Conservation (phyloP, 495 filamentous ascomycete genomes). For the Xylaria telfairii region DNA sequence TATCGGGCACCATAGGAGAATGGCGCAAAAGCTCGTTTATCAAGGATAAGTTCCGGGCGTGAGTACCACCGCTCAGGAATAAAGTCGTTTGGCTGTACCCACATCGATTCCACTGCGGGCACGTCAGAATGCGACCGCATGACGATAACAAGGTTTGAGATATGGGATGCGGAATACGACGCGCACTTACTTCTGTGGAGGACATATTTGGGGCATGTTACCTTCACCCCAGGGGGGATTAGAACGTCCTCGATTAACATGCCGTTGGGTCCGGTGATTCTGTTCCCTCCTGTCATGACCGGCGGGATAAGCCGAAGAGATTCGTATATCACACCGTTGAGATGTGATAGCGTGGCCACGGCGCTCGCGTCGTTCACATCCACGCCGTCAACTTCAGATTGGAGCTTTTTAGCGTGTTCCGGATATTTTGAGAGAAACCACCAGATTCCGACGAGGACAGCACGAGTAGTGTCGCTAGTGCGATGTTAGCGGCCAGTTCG, state of each 20-base stretch:
- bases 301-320: constrained; percentile 26
- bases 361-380: constrained; percentile 16
- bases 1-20: constrained; percentile 51
- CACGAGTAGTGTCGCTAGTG: constrained; percentile 26
- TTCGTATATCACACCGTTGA: constrained; percentile 28
- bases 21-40: constrained; percentile 57
- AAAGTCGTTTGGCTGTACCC: constrained; percentile 48
- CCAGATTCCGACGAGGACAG: constrained; percentile 22
- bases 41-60: constrained; percentile 49
- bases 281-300: constrained; percentile 24
- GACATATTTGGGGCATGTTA: constrained; percentile 29
- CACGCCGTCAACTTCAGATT: constrained; percentile 18
- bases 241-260: constrained; percentile 22
- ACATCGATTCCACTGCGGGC: constrained; percentile 45
- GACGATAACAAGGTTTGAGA: not conserved
- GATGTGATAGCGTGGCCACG: constrained; percentile 24
- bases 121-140: not conserved
- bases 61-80: constrained; percentile 63
- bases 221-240: constrained; percentile 29
- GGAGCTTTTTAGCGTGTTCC: constrained; percentile 27
- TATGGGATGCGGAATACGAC: not conserved
- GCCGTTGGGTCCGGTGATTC: constrained; percentile 29
- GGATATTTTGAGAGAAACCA: constrained; percentile 30
- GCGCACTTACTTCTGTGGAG: constrained; percentile 30
- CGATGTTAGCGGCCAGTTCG: not conserved